Conservation (phyloP, 2,329 filamentous ascomycete genomes). For the Pseudocercospora macadamiae region DNA sequence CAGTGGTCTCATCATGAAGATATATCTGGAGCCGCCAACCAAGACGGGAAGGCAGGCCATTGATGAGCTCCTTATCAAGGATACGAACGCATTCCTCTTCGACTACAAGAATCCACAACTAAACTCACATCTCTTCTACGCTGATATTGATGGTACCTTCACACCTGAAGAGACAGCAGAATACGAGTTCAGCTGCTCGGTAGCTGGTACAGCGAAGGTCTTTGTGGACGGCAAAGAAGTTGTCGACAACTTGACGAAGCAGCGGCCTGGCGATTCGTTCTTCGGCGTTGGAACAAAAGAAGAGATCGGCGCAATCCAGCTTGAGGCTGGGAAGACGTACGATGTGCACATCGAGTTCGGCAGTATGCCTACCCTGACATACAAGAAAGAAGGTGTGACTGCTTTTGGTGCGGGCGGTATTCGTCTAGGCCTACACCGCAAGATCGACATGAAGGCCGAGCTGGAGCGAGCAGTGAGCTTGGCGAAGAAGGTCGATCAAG, state of each 20-base stretch:
- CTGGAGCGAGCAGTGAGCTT: constrained; percentile 68
- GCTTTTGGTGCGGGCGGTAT: constrained; percentile 66
- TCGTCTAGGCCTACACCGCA: constrained; percentile 63
- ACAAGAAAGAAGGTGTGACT: constrained; percentile 59
- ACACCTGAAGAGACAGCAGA: constrained; percentile 62
- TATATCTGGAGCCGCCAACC: constrained; percentile 53
- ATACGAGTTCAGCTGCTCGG: constrained; percentile 68
- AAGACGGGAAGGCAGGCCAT: constrained; percentile 51
- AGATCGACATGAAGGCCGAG: constrained; percentile 63
- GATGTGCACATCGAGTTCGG: constrained; percentile 63
- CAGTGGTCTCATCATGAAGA: constrained; percentile 32
- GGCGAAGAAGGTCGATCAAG: constrained; percentile 72
- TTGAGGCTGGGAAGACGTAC: constrained; percentile 64
- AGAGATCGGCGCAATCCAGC: constrained; percentile 60
- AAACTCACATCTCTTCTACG: constrained; percentile 43
- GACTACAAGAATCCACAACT: constrained; percentile 53
- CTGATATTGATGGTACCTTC: constrained; percentile 58
- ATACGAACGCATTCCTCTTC: constrained; percentile 49
- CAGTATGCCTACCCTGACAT: constrained; percentile 68
- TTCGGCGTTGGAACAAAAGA: constrained; percentile 67
- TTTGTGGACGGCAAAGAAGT: constrained; percentile 65
- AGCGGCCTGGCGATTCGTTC: constrained; percentile 64
- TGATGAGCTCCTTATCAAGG: constrained; percentile 53
- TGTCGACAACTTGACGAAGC: constrained; percentile 65
- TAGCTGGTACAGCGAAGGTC: constrained; percentile 67